Evolutionary conservation across 2,329 filamentous ascomycete species (phyloP).

Genomic region (Diplodia corticola): DNA sequence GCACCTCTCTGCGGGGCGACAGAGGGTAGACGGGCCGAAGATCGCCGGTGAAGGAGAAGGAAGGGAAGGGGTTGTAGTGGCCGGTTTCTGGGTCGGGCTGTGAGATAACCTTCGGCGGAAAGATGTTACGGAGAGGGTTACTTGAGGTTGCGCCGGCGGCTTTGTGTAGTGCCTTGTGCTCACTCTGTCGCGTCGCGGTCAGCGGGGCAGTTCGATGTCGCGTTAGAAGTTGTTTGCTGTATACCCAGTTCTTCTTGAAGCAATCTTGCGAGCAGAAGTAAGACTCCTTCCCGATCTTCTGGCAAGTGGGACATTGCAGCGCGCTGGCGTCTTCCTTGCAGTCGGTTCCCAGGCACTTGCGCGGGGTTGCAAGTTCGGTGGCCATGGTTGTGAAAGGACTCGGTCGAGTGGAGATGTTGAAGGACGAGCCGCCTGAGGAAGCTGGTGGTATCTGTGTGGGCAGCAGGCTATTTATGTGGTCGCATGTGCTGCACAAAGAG

Average conservation of each 20-base stretch:
- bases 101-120: conserved; percentile 81
- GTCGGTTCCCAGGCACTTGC: conserved; percentile 77
- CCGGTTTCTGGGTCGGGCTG: conserved; percentile 89
- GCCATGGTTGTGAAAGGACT: conserved; percentile 31
- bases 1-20: conserved; percentile 54
- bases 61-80: conserved; percentile 88
- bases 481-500: neutral
- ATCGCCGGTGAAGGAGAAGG: conserved; percentile 76
- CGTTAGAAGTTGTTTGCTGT: conserved; percentile 29
- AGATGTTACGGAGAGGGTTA: conserved; percentile 70
- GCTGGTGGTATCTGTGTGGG: neutral
- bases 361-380: conserved; percentile 48
- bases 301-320: conserved; percentile 91
- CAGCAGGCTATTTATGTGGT: neutral
- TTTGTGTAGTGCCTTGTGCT: conserved; percentile 85
- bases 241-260: conserved; percentile 98
- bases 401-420: neutral
- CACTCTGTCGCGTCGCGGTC: conserved; percentile 54
- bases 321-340: conserved; percentile 84
- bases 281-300: conserved; percentile 86
- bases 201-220: conserved; percentile 29
- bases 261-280: conserved; percentile 98
- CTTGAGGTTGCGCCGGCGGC: conserved; percentile 56
- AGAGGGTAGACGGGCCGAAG: conserved; percentile 76
- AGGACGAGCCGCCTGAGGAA: no score